Percentiles rank a stretch among this genome's conserved stretches.
Conservation (phyloP, 352 stramenopile genomes). For the Globisporangium irregulare region DNA sequence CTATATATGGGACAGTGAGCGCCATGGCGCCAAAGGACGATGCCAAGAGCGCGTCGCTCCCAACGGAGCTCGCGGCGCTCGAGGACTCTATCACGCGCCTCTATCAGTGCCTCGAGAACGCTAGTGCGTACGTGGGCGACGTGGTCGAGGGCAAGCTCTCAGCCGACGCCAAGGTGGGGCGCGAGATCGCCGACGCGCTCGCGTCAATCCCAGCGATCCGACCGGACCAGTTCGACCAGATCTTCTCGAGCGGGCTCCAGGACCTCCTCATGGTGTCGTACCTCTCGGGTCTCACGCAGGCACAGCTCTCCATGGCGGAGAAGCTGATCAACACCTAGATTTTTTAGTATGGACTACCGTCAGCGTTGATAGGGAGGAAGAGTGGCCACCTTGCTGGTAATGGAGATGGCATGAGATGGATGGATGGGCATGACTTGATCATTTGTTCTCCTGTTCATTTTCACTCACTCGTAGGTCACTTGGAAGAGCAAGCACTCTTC, state of each 20-base stretch:
- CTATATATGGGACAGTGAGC: slow-evolving; percentile 38
- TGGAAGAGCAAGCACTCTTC: slow-evolving; percentile 93
- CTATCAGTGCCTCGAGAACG: slow-evolving; percentile 89
- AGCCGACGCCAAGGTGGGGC: slow-evolving; percentile 87
- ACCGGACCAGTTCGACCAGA: slow-evolving; percentile 94
- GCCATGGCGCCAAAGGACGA: slow-evolving; percentile 63
- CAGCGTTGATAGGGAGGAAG: neutral
- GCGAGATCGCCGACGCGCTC: slow-evolving; percentile 93
- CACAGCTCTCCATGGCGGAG: slow-evolving; percentile 96
- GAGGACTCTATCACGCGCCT: slow-evolving; percentile 87
- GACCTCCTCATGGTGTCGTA: slow-evolving; percentile 99
- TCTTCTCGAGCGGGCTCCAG: slow-evolving; percentile 96
- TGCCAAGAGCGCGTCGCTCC: slow-evolving; percentile 34
- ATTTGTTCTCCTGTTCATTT: neutral
- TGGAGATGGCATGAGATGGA: neutral
- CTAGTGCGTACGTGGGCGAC: slow-evolving; percentile 87
- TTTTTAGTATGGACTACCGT: slow-evolving; percentile 2
- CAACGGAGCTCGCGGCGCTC: slow-evolving; percentile 74
- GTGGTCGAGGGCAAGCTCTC: slow-evolving; percentile 82
- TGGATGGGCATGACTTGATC: neutral
- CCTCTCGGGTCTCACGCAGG: slow-evolving; percentile 96
- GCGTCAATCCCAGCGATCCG: slow-evolving; percentile 92
- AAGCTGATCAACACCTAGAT: slow-evolving; percentile 94
- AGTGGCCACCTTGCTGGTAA: neutral
- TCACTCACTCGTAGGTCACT: slow-evolving; percentile 47